Evolutionary conservation across 768 basidiomycete genomes (phyloP).

Genomic region (Lentinus tigrinus): DNA sequence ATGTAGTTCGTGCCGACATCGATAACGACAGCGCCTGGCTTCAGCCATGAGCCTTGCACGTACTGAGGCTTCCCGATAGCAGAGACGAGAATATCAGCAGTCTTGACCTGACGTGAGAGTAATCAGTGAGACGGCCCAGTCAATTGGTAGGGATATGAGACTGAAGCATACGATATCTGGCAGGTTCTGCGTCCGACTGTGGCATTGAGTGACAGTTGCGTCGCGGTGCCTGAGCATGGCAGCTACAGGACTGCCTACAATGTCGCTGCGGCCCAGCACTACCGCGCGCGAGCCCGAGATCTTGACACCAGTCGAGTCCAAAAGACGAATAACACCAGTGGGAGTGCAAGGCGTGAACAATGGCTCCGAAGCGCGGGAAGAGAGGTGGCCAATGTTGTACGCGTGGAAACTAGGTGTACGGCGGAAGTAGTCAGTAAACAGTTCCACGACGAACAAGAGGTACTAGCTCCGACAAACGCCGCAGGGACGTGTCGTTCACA

Average conservation of each 20-base stretch:
- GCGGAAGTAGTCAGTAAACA: not conserved
- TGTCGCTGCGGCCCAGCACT: slow-evolving; percentile 95
- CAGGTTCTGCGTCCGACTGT: slow-evolving; percentile 84
- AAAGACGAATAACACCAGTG: slow-evolving; percentile 84
- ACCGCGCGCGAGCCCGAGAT: slow-evolving; percentile 82
- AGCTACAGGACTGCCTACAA: slow-evolving; percentile 94
- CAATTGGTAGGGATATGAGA: not conserved
- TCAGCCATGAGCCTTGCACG: slow-evolving; percentile 92
- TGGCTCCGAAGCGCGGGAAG: slow-evolving; percentile 85
- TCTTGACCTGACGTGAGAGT: slow-evolving; percentile 55
- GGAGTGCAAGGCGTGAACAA: slow-evolving; percentile 96
- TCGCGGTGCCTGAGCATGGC: slow-evolving; percentile 87
- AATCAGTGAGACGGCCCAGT: not conserved
- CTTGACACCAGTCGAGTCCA: slow-evolving; percentile 81
- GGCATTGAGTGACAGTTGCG: slow-evolving; percentile 97
- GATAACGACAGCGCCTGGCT: slow-evolving; percentile 92
- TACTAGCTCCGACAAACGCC: not conserved
- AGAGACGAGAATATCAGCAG: slow-evolving; percentile 90
- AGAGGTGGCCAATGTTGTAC: slow-evolving; percentile 94
- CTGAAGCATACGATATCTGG: slow-evolving; percentile 62
- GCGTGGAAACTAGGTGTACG: slow-evolving; percentile 78
- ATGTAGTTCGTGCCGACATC: slow-evolving; percentile 98
- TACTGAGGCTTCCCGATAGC: slow-evolving; percentile 95
- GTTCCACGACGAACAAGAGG: not conserved
- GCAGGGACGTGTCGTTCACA: not conserved